Conservation (phyloP, 2,329 filamentous ascomycete species). For the Teratosphaeria pseudoeucalypti region DNA sequence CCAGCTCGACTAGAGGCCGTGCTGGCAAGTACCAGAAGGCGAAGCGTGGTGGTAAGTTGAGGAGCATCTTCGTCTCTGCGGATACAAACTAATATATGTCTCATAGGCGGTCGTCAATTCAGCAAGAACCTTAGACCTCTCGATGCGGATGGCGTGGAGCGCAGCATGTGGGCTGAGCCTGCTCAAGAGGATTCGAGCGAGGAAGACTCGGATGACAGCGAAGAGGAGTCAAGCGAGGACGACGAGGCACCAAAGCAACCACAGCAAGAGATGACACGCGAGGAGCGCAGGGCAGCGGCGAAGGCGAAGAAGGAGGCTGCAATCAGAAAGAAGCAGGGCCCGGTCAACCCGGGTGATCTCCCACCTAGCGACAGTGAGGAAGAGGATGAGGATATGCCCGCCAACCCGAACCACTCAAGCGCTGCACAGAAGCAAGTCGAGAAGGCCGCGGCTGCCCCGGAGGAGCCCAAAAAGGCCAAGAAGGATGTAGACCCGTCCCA, state of each 20-base stretch:
- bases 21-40: slow-evolving; percentile 93
- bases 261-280: slow-evolving; percentile 58
- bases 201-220: slow-evolving; percentile 43
- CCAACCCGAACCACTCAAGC: slow-evolving; percentile 77
- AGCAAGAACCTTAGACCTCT: slow-evolving; percentile 81
- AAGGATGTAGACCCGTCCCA: slow-evolving; percentile 46
- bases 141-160: slow-evolving; percentile 78
- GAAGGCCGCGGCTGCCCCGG: slow-evolving; percentile 23
- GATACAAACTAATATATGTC: neutral
- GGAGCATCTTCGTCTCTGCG: slow-evolving; percentile 19
- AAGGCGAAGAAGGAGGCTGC: slow-evolving; percentile 89
- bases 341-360: slow-evolving; percentile 74
- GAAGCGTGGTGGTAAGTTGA: slow-evolving; percentile 67
- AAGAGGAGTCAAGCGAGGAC: slow-evolving; percentile 33
- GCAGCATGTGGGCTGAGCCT: slow-evolving; percentile 75
- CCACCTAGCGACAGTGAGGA: slow-evolving; percentile 57
- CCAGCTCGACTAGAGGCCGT: slow-evolving; percentile 54
- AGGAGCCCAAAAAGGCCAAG: slow-evolving; percentile 38
- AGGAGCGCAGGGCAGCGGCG: slow-evolving; percentile 76
- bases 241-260: slow-evolving; percentile 25
- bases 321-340: slow-evolving; percentile 60
- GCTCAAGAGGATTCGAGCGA: slow-evolving; percentile 22
- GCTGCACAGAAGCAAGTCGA: slow-evolving; percentile 59
- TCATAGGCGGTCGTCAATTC: slow-evolving; percentile 82
- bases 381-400: slow-evolving; percentile 59